Evolutionary conservation across 169 alveolate species (phyloP), one percentile per base, ranked within the genome.

Genomic region (Neospora caninum): DNA sequence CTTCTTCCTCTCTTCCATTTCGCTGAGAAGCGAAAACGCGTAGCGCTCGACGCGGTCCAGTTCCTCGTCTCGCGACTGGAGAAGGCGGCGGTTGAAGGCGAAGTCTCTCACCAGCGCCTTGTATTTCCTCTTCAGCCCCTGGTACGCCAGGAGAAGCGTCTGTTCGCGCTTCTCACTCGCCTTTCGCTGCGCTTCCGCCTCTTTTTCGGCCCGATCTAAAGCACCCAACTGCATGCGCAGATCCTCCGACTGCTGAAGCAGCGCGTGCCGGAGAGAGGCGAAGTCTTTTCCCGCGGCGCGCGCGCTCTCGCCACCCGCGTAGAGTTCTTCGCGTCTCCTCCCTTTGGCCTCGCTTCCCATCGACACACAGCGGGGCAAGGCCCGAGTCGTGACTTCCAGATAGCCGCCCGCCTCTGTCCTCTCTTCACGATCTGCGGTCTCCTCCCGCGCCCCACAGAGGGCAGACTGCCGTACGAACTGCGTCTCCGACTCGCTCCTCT

Each of bases 71-170:
- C 69, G 43, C 70, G 27, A 34, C 20, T 39, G 27, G 87, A 38
- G 70, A 64, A 39, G 45, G 16, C 34, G 42, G 67, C 20, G 49
- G 54, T 54, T 39, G 83, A 58, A 88, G 67, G 58, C 82, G 86
- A 78, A 78, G 45, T 78, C 86, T 7, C 86, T 6, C 2, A 78
- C 45, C 20, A 78, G 45, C 10, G 13, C 31, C 10, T 43, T n/a
- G 41, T 82, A 42, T n/a, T 73, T 31, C 84, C n/a, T 73, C 84
- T 73, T 73, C 84, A 73, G 39, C 38, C 27, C 27, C 84, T 73
- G n/a, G n/a, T 22, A 43, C 67, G 39, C 25, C 84, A 10, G 43
- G 39, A 9, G 84, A 6, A 7, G 84, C 42, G 25, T 4, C 84
- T 18, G 45, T n/a, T 34, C 39, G 16, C 42, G 84, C 84, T n/a